phyloP scores from a whole-genome alignment of 2,329 filamentous ascomycete species.

The Xylariaceae sp. region DNA sequence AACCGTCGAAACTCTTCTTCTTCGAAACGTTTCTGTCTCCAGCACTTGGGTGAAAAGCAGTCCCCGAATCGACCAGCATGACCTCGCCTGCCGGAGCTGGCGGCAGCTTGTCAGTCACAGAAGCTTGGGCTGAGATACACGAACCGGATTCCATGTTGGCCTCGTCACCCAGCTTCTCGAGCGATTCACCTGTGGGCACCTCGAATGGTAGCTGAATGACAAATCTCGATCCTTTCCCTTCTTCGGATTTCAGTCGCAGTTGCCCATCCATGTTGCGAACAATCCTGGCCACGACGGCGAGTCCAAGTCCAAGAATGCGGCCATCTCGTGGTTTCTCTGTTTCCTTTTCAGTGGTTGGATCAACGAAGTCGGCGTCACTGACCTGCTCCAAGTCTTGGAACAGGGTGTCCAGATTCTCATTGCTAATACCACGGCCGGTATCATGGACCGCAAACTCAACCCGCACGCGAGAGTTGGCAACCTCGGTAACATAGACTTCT shows the following conservation, averaged over 20 bases:
- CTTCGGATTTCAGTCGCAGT: slow-evolving; percentile 76
- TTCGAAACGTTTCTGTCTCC: slow-evolving; percentile 17
- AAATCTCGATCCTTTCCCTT: slow-evolving; percentile 77
- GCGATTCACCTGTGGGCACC: slow-evolving; percentile 44
- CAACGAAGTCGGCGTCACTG: slow-evolving; percentile 39
- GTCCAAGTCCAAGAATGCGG: slow-evolving; percentile 67
- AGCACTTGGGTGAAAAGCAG: slow-evolving; percentile 12
- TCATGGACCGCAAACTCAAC: slow-evolving; percentile 75
- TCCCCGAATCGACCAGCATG: slow-evolving; percentile 53
- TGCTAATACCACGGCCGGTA: slow-evolving; percentile 68
- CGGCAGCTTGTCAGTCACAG: slow-evolving; percentile 27
- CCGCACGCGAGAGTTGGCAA: slow-evolving; percentile 50
- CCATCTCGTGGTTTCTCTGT: slow-evolving; percentile 26
- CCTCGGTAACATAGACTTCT: slow-evolving; percentile 60
- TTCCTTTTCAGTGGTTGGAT: slow-evolving; percentile 19
- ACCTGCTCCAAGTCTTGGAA: slow-evolving; percentile 59
- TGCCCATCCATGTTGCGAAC: slow-evolving; percentile 90
- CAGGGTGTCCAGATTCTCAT: slow-evolving; percentile 44
- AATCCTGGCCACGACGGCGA: slow-evolving; percentile 84
- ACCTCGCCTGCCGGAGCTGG: slow-evolving; percentile 48
- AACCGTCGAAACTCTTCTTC: slow-evolving; percentile 33
- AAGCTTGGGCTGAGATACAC: slow-evolving; percentile 22
- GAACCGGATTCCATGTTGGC: slow-evolving; percentile 11
- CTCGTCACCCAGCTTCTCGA: slow-evolving; percentile 19
- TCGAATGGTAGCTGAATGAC: slow-evolving; percentile 75